These are phyloP conservation scores for Trichoderma polysporum DNA, from an alignment of 2,329 filamentous ascomycete genomes.

Conservation along the genomic window DNA sequence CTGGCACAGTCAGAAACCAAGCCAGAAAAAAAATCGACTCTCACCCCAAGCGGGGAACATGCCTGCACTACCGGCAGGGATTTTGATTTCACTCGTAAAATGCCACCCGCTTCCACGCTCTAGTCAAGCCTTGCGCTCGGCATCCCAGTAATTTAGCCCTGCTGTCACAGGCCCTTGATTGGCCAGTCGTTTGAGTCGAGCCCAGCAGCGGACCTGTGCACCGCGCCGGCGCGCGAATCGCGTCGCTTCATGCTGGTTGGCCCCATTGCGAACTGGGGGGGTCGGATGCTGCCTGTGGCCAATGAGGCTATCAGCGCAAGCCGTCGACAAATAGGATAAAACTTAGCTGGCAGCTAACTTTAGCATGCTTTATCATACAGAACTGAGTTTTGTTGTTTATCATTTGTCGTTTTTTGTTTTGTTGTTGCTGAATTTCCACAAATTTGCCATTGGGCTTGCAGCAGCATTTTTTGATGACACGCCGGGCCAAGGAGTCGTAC, in stretches of 20 bases:
- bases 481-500: not conserved
- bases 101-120: not conserved
- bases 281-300: not conserved
- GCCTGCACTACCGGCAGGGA: not conserved
- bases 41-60: slow-evolving; percentile 2
- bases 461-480: not conserved
- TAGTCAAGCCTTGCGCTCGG: slow-evolving; percentile 12
- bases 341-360: not conserved
- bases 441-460: not conserved
- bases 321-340: not conserved
- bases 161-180: not conserved
- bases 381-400: not conserved
- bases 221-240: slow-evolving; percentile 11
- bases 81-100: not conserved
- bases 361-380: not conserved
- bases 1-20: slow-evolving; percentile 2
- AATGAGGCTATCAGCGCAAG: slow-evolving; percentile 19
- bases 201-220: slow-evolving; percentile 9
- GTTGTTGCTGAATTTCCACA: not conserved
- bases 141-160: slow-evolving; percentile 4
- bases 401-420: not conserved
- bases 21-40: not conserved
- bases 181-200: slow-evolving; percentile 4
- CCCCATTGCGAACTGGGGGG: slow-evolving; percentile 11
- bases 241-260: slow-evolving; percentile 4